Evolutionary conservation across 1,284 basidiomycete species (phyloP).

Genomic region (Microbotryum lychnidis-dioicae): DNA sequence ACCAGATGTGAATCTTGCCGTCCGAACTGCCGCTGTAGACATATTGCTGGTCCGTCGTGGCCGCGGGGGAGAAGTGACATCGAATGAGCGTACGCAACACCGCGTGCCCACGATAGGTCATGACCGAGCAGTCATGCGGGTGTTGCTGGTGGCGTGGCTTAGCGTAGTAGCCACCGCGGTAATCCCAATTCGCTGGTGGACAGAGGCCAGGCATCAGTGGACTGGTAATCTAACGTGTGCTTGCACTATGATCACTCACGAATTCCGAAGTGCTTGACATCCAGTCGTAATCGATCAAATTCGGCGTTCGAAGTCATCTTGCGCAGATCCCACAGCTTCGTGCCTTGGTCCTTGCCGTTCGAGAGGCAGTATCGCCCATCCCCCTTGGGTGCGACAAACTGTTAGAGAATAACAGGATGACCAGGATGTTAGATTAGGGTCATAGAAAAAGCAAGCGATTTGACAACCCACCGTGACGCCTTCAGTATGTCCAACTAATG

Average conservation of each 20-base stretch:
- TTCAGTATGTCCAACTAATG: constrained; percentile 89
- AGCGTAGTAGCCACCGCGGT: constrained; percentile 8
- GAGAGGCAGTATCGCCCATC: constrained; percentile 92
- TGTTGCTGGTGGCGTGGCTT: constrained; percentile 38
- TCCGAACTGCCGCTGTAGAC: constrained; percentile 87
- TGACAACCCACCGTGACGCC: constrained; percentile 56
- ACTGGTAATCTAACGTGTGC: not conserved
- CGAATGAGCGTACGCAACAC: constrained; percentile 90
- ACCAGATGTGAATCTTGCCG: constrained; percentile 83
- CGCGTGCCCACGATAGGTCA: constrained; percentile 88
- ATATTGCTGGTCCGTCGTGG: constrained; percentile 86
- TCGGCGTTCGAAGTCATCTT: constrained; percentile 74
- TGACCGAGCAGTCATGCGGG: constrained; percentile 85
- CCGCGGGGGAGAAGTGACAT: constrained; percentile 86
- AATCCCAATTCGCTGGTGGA: not conserved
- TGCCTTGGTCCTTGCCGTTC: constrained; percentile 94
- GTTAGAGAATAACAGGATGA: no score
- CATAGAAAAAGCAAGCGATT: no score
- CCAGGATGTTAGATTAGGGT: no score
- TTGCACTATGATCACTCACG: constrained; percentile 5
- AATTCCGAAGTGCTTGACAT: constrained; percentile 24
- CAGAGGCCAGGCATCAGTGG: not conserved
- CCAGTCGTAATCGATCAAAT: constrained; percentile 47
- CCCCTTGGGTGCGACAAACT: constrained; percentile 44
- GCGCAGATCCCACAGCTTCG: constrained; percentile 88